A percentile compares a stretch with the other conserved stretches of the same genome.
phyloP scores from a whole-genome alignment of 1,139 yeast genomes.

The Lipomyces yarrowii region DNA sequence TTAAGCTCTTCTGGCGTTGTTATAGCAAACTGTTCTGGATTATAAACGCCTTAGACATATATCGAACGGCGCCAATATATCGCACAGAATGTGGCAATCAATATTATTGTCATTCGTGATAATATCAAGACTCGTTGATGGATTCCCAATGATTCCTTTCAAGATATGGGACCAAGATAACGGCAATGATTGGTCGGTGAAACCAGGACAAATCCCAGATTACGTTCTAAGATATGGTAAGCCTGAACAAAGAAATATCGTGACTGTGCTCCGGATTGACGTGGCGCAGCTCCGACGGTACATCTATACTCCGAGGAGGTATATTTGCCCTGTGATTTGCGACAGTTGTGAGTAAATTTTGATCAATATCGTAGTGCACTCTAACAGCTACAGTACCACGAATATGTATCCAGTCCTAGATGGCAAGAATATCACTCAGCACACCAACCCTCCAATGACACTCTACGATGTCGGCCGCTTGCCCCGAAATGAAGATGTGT shows the following conservation, averaged over 20 bases:
- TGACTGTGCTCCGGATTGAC: background rate
- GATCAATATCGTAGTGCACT: conserved; percentile 47
- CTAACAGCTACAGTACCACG: conserved; percentile 44
- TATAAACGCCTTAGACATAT: background rate
- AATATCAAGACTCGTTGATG: conserved; percentile 1
- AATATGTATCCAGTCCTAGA: conserved; percentile 29
- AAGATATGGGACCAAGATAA: conserved; percentile 2
- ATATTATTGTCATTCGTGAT: background rate
- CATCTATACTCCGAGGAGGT: conserved; percentile 87
- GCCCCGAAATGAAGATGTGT: conserved; percentile 45
- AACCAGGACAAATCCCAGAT: conserved; percentile 65
- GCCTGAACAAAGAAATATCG: background rate
- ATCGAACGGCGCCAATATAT: background rate
- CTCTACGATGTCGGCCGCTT: conserved; percentile 35
- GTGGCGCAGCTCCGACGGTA: conserved; percentile 66
- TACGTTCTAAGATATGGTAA: conserved; percentile 60
- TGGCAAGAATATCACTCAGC: conserved; percentile 36
- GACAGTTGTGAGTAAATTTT: conserved; percentile 60
- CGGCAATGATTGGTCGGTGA: conserved; percentile 40
- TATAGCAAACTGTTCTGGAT: background rate
- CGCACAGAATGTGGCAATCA: background rate
- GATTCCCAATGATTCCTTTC: conserved; percentile 9
- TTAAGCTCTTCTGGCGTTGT: background rate
- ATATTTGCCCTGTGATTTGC: conserved; percentile 82
- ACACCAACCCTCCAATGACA: conserved; percentile 33